Conservation (phyloP, 148 eudicot genomes). For the Arbutus unedo region DNA sequence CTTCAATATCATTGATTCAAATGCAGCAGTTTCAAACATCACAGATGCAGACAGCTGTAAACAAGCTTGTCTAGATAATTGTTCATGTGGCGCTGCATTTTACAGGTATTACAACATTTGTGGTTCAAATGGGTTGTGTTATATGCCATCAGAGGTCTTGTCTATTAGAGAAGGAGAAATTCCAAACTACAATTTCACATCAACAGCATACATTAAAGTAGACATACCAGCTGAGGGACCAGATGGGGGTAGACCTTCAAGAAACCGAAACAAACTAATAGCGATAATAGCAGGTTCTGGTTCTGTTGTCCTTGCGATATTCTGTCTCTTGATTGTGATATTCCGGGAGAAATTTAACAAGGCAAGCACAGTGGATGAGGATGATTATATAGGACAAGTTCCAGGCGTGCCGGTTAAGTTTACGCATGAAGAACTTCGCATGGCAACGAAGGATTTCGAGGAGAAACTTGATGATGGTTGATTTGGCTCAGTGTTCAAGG, state of each 20-base stretch:
- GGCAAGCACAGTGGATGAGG: neutral
- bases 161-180: slow-evolving; percentile 11
- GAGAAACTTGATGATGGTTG: slow-evolving; percentile 14
- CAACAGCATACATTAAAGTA: slow-evolving; percentile 1
- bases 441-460: slow-evolving; percentile 8
- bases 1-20: slow-evolving; percentile 17
- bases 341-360: neutral
- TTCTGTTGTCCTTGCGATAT: neutral
- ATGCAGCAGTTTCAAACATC: neutral
- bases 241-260: neutral
- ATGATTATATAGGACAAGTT: slow-evolving; percentile 3
- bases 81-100: slow-evolving; percentile 17
- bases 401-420: slow-evolving; percentile 15
- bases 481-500: slow-evolving; percentile 10
- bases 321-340: neutral
- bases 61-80: neutral
- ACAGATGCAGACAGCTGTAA: neutral
- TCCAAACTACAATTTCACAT: slow-evolving; percentile 14
- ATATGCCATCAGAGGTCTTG: slow-evolving; percentile 11
- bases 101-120: neutral
- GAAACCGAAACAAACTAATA: neutral
- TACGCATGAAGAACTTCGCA: neutral
- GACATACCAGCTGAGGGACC: neutral
- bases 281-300: neutral
- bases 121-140: neutral